Percentiles rank a stretch among this genome's conserved stretches.
phyloP scores from a whole-genome alignment of 2,329 filamentous ascomycete species.

The Aureobasidium uvarum region DNA sequence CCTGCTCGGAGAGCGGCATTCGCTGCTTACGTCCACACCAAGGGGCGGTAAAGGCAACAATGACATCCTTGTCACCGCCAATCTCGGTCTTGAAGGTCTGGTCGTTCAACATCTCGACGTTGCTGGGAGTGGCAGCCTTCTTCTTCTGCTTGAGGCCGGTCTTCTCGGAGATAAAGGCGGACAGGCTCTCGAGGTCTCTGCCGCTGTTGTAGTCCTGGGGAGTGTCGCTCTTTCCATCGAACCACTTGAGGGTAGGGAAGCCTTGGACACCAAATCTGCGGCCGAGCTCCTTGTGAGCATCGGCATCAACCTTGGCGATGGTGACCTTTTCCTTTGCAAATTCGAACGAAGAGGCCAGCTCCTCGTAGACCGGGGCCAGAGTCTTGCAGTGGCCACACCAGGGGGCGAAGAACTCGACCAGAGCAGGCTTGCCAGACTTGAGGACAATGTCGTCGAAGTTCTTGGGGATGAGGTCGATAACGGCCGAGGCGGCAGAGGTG shows the following conservation, averaged over 20 bases:
- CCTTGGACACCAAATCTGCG: constrained; percentile 86
- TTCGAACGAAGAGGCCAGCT: constrained; percentile 74
- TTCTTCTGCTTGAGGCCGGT: constrained; percentile 77
- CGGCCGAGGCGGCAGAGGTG: constrained; percentile 71
- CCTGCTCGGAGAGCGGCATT: constrained; percentile 18
- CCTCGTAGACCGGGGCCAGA: constrained; percentile 90
- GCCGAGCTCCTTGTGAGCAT: constrained; percentile 79
- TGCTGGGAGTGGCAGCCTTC: constrained; percentile 68
- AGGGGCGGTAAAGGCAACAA: constrained; percentile 96
- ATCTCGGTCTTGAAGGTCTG: constrained; percentile 71
- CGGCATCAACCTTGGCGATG: constrained; percentile 95
- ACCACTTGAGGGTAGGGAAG: constrained; percentile 97
- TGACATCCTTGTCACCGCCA: constrained; percentile 81
- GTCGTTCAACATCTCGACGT: constrained; percentile 78
- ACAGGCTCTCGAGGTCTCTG: constrained; percentile 82
- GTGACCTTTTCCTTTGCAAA: constrained; percentile 72
- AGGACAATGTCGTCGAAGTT: constrained; percentile 93
- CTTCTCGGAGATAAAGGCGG: constrained; percentile 79
- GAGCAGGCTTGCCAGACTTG: constrained; percentile 87
- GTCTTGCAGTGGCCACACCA: constrained; percentile 99
- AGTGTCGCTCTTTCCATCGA: constrained; percentile 87
- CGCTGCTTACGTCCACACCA: constrained; percentile 88
- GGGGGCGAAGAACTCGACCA: constrained; percentile 97
- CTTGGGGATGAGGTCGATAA: constrained; percentile 80
- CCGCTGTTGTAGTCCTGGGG: constrained; percentile 84